phyloP scores from a whole-genome alignment of 2,329 filamentous ascomycete species.

The Torrubiella hemipterigena region DNA sequence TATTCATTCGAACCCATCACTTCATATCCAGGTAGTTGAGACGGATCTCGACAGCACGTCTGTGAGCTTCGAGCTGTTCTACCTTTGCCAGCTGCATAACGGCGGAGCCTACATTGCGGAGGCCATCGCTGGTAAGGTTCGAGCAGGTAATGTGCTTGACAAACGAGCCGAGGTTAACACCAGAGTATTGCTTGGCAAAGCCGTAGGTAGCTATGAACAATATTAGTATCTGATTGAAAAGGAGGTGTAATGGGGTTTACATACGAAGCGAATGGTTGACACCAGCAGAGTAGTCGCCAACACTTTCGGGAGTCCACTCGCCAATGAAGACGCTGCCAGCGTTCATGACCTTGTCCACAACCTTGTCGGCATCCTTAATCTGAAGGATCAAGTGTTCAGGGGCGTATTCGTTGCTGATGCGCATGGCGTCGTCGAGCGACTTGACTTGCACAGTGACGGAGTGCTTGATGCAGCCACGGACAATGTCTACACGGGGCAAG shows the following conservation, averaged over 20 bases:
- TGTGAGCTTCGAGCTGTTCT: constrained; percentile 89
- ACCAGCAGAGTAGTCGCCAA: constrained; percentile 94
- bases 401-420: constrained; percentile 84
- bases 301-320: constrained; percentile 92
- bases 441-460: constrained; percentile 75
- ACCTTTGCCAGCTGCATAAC: constrained; percentile 94
- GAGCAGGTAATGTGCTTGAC: constrained; percentile 97
- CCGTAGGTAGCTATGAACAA: constrained; percentile 70
- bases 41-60: constrained; percentile 76
- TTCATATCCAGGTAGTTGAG: constrained; percentile 38
- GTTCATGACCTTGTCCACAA: constrained; percentile 74
- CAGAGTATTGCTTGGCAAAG: constrained; percentile 96
- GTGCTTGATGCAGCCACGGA: constrained; percentile 80
- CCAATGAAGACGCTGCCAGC: constrained; percentile 95
- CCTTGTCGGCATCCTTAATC: constrained; percentile 60
- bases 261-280: constrained; percentile 96
- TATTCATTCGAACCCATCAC: constrained; percentile 6
- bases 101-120: constrained; percentile 73
- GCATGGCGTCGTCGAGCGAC: constrained; percentile 61
- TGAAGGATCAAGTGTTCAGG: constrained; percentile 95
- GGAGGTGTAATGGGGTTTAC: constrained; percentile 22
- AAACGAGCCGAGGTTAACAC: constrained; percentile 91
- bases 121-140: constrained; percentile 73
- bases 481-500: constrained; percentile 84
- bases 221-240: constrained; percentile 1